Percentiles rank a stretch among this genome's conserved stretches.
Evolutionary conservation across 2,329 filamentous ascomycete genomes (phyloP).

Genomic region (Aspergillus flavus): DNA sequence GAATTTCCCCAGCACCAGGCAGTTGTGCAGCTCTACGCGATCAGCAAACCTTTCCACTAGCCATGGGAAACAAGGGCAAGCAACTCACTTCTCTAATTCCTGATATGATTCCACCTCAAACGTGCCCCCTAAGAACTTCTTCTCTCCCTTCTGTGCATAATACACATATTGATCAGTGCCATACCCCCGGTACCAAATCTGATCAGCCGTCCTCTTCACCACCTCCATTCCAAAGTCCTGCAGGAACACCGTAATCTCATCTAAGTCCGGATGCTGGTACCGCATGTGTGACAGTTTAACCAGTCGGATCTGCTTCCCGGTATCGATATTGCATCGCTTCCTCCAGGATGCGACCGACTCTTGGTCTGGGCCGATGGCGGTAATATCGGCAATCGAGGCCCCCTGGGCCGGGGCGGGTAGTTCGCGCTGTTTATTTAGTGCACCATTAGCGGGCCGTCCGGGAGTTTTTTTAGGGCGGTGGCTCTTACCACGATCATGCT

Average conservation of each 20-base stretch:
- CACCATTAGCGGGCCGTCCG: background rate
- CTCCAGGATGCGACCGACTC: slow-evolving; percentile 21
- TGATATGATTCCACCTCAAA: slow-evolving; percentile 47
- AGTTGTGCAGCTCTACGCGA: slow-evolving; percentile 22
- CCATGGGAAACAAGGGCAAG: too few relatives aligned
- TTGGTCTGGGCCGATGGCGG: slow-evolving; percentile 18
- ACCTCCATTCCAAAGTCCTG: slow-evolving; percentile 37
- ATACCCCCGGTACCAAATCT: slow-evolving; percentile 25
- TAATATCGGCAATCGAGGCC: slow-evolving; percentile 4
- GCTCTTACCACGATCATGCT: background rate
- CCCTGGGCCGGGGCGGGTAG: background rate
- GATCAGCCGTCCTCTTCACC: slow-evolving; percentile 34
- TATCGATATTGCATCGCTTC: slow-evolving; percentile 40
- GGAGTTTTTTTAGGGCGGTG: too few relatives aligned
- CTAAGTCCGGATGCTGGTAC: slow-evolving; percentile 56
- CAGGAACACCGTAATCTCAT: slow-evolving; percentile 34
- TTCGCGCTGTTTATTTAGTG: background rate
- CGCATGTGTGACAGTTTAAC: slow-evolving; percentile 55
- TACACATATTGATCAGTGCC: slow-evolving; percentile 25
- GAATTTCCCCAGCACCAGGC: slow-evolving; percentile 32
- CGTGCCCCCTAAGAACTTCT: slow-evolving; percentile 41
- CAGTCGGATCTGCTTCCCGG: slow-evolving; percentile 49
- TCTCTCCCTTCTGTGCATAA: slow-evolving; percentile 23
- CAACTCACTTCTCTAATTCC: slow-evolving; percentile 45
- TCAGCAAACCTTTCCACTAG: background rate